Evolutionary conservation across 1,284 basidiomycete species (phyloP), one percentile per base, ranked within the genome.

Genomic region (Bondarzewia mesenterica): DNA sequence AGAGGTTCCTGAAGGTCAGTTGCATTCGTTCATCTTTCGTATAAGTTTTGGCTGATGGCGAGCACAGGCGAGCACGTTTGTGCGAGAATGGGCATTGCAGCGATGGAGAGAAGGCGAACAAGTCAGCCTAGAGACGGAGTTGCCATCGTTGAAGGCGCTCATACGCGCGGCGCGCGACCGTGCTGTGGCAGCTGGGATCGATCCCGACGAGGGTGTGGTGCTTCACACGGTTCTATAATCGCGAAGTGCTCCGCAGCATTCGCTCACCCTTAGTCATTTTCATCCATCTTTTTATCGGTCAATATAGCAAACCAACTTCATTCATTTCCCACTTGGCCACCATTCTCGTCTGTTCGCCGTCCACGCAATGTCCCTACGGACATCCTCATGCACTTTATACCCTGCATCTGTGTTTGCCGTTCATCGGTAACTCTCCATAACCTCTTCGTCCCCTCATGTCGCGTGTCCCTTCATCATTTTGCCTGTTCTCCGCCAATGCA

Each of bases 1-100:
- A 89, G 67, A 88, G 88, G 58, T 95, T 84, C 67, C 73, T 89
- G 69, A 92, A 92, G 75, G 89, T 90, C 4, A 59, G 63, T 62
- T 23, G 45, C n/a, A n/a, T n/a, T n/a, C 46, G 5, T 5, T 26
- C 22, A 12, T 41, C 12, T 14, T 29, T 2, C 46, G 29, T 3
- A 23, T 51, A 14, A 38, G 42, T 48, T 23, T 18, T 14, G 44
- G 29, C 53, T 52, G 14, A 50, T 46, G 32, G 27, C 18, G 44
- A 26, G 42, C 10, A 15, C 44, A 83, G 81, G 75, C 77, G 32
- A 80, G 80, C 58, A 63, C 75, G n/a, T 81, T 70, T 58, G 73
- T 80, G 46, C 70, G 77, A 15, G 69, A 75, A 47, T 85, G 83
- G 83, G 81, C 79, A 0, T 61, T 80, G 21, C 73, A 76, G 29